phyloP scores from a whole-genome alignment of 139 green algal species.

The Coccomyxa sp. region DNA sequence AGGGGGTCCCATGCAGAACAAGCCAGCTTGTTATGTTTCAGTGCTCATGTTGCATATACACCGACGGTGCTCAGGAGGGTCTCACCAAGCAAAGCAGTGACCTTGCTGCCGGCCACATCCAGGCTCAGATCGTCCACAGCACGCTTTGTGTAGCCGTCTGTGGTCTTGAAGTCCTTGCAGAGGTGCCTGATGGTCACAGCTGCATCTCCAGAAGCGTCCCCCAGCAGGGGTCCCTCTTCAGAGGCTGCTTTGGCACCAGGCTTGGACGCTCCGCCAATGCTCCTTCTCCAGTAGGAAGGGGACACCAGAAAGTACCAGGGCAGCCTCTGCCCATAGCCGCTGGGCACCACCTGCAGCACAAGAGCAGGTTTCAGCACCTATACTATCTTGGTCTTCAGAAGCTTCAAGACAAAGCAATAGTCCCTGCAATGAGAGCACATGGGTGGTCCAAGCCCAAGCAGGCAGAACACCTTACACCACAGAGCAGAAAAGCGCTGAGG shows the following conservation, averaged over 20 bases:
- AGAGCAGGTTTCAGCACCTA: neutral
- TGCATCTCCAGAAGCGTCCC: neutral
- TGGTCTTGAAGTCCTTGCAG: constrained; percentile 32
- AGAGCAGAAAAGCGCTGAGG: no score
- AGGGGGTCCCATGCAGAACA: no score
- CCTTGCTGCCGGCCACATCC: constrained; percentile 39
- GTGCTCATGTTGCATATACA: neutral
- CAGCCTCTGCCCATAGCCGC: constrained; percentile 23
- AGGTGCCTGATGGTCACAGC: constrained; percentile 30
- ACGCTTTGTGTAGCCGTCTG: constrained; percentile 27
- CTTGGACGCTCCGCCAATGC: no score
- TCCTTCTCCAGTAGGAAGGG: constrained; percentile 26
- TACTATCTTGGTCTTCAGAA: no score
- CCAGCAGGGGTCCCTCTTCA: no score
- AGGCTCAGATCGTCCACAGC: constrained; percentile 68
- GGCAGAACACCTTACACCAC: no score
- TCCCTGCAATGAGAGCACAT: no score
- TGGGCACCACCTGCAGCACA: constrained; percentile 30
- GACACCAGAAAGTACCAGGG: constrained; percentile 28
- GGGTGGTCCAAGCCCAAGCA: no score
- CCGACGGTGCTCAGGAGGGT: neutral
- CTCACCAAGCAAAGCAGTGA: constrained; percentile 77
- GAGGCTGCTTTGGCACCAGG: neutral
- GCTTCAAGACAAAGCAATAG: no score
- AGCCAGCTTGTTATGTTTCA: neutral